A percentile compares a stretch with the other conserved stretches of the same genome.
Conservation (phyloP, 805 yeast species). For the Sporopachydermia lactativora region DNA sequence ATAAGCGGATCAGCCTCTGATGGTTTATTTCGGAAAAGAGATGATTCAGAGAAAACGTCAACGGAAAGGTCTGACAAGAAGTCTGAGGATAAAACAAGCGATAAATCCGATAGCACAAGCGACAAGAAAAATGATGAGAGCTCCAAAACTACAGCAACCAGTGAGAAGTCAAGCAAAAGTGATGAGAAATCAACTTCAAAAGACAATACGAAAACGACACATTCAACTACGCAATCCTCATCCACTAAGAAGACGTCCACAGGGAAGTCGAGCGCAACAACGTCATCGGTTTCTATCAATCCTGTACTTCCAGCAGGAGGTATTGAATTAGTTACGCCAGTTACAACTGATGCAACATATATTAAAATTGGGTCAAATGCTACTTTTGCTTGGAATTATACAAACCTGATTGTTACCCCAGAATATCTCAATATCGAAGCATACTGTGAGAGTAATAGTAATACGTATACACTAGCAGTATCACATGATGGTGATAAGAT, state of each 20-base stretch:
- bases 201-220: too few species aligned
- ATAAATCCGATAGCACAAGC: too few species aligned
- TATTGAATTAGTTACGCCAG: constrained; percentile 19
- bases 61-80: too few species aligned
- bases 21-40: too few species aligned
- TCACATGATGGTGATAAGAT: constrained; percentile 18
- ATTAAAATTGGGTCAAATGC: constrained; percentile 23
- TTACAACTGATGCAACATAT: constrained; percentile 20
- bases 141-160: too few species aligned
- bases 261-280: constrained; percentile 6
- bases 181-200: too few species aligned
- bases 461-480: constrained; percentile 22
- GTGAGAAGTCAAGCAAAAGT: too few species aligned
- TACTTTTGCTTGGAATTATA: constrained; percentile 26
- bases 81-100: too few species aligned
- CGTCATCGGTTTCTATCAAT: constrained; percentile 17
- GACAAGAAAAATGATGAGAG: too few species aligned
- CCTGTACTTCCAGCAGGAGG: constrained; percentile 24
- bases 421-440: constrained; percentile 23
- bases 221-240: constrained; percentile 2
- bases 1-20: too few species aligned
- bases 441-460: constrained; percentile 20
- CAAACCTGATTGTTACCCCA: constrained; percentile 22
- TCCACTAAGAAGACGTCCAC: constrained; percentile 5
- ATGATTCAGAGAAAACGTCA: too few species aligned